Evolutionary conservation across 2,329 filamentous ascomycete genomes (phyloP).

Genomic region (Fusarium euwallaceae): DNA sequence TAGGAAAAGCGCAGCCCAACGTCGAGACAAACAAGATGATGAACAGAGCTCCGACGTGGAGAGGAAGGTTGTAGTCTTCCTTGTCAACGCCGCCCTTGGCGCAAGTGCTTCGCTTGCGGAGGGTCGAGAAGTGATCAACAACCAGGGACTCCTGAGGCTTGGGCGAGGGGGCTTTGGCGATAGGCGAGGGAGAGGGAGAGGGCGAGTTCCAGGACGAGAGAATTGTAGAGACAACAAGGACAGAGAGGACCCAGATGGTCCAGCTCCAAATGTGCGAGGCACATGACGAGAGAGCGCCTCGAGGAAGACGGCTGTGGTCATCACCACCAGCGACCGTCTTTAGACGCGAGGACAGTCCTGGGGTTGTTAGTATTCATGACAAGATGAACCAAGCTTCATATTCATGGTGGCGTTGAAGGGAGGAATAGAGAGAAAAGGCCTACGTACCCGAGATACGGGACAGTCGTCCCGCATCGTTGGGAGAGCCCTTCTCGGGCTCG

Average conservation of each 20-base stretch:
- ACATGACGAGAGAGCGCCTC: slow-evolving; percentile 48
- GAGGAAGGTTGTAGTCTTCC: slow-evolving; percentile 65
- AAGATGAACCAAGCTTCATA: neutral
- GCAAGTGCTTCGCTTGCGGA: slow-evolving; percentile 49
- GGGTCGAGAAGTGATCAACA: slow-evolving; percentile 27
- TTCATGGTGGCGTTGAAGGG: neutral
- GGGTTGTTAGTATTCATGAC: neutral
- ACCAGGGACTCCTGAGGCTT: slow-evolving; percentile 18
- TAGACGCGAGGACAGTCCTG: slow-evolving; percentile 51
- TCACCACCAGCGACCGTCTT: slow-evolving; percentile 55
- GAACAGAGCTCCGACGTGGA: slow-evolving; percentile 70
- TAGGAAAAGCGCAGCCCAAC: slow-evolving; percentile 65
- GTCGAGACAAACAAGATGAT: slow-evolving; percentile 63
- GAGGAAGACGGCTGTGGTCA: slow-evolving; percentile 53
- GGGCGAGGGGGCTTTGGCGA: slow-evolving; percentile 2
- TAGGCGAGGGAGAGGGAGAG: slow-evolving; percentile 26
- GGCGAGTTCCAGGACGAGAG: slow-evolving; percentile 43
- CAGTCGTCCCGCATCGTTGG: slow-evolving; percentile 49
- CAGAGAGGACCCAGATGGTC: slow-evolving; percentile 58
- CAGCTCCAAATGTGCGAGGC: slow-evolving; percentile 55
- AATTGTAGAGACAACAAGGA: slow-evolving; percentile 54
- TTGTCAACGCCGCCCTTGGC: slow-evolving; percentile 47
- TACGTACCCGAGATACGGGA: slow-evolving; percentile 45
- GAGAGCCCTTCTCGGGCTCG: slow-evolving; percentile 28
- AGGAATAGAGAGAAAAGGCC: neutral